Evolutionary conservation across 2,329 filamentous ascomycete genomes (phyloP).

Genomic region (Stromatinia cepivora): DNA sequence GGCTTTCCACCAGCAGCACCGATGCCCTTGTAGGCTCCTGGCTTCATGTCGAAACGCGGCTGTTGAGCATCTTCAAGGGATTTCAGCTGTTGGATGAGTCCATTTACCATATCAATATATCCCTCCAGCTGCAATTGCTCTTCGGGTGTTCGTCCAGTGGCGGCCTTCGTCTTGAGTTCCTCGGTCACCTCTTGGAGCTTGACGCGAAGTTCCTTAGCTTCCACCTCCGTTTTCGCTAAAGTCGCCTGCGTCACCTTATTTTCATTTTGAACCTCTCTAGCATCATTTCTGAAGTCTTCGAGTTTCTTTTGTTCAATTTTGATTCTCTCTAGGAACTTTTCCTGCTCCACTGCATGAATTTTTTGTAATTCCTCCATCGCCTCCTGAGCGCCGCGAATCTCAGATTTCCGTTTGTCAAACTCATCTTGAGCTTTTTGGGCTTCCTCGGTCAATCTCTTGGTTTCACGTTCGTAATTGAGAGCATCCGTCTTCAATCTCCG

Average conservation of each 20-base stretch:
- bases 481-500: neutral
- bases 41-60: neutral
- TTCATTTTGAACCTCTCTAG: neutral
- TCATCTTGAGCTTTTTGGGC: neutral
- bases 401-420: accelerated
- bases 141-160: neutral
- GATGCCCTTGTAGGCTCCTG: neutral
- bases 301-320: neutral
- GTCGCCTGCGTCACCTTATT: no score
- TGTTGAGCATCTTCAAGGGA: neutral
- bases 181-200: neutral
- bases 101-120: neutral
- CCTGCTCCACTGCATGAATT: no score
- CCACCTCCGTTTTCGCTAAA: neutral
- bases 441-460: no score
- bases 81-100: neutral
- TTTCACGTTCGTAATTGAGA: accelerated
- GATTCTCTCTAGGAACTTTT: neutral
- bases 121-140: neutral
- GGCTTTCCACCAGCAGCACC: neutral
- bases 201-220: neutral
- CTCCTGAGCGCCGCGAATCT: accelerated
- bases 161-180: no score
- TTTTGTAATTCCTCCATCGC: neutral
- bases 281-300: neutral